Evolutionary conservation across 2,329 filamentous ascomycete species (phyloP).

Genomic region (Xylariaceae sp.): DNA sequence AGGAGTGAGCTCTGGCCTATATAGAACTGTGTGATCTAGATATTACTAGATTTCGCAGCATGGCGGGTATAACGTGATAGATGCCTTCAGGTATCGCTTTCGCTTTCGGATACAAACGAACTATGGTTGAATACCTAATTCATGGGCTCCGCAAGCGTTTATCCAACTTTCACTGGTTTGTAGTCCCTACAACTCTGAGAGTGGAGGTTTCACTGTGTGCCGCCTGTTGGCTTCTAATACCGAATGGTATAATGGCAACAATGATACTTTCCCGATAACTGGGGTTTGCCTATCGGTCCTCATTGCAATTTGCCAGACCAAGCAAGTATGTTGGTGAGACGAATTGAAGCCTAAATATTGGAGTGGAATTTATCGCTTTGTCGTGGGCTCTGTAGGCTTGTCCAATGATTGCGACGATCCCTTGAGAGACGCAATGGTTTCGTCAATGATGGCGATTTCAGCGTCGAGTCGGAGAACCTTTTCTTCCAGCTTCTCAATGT

Average conservation of each 20-base stretch:
- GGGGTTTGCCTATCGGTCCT: not conserved
- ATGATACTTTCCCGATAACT: not conserved
- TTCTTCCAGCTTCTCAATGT: constrained; percentile 64
- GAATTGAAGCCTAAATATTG: not conserved
- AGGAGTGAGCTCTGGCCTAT: too few species aligned
- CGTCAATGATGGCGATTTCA: constrained; percentile 75
- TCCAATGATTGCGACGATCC: constrained; percentile 13
- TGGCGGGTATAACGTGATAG: too few species aligned
- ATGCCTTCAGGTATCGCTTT: too few species aligned
- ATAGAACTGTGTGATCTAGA: too few species aligned
- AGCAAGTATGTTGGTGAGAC: not conserved
- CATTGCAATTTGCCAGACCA: not conserved
- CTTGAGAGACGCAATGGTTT: constrained; percentile 56
- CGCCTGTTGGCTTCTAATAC: not conserved
- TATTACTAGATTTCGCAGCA: too few species aligned
- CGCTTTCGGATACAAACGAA: too few species aligned
- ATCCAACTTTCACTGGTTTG: too few species aligned
- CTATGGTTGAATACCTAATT: too few species aligned
- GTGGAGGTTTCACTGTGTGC: not conserved
- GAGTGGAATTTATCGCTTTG: constrained; percentile 6
- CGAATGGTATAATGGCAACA: not conserved
- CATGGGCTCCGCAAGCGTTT: too few species aligned
- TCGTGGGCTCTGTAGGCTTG: constrained; percentile 5
- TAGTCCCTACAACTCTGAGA: not conserved
- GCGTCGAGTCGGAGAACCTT: constrained; percentile 68